Conservation (phyloP, 108 stramenopile species). For the Pseudonitzschia multiseries region DNA sequence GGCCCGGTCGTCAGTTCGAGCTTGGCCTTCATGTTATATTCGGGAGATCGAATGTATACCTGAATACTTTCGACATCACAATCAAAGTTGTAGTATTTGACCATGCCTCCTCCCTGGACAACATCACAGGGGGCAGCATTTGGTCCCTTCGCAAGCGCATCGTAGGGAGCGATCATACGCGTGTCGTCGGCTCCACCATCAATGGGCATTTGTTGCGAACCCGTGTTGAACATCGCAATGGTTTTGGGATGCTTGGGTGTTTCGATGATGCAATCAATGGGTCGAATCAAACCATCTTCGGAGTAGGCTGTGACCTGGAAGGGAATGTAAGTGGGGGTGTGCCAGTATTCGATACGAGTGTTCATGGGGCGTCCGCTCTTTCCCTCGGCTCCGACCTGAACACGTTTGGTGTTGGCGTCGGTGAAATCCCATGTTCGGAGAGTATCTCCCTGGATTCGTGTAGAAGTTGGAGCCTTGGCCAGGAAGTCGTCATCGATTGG, state of each 20-base stretch:
- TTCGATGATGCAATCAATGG: constrained; percentile 14
- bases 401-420: background rate
- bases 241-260: constrained; percentile 17
- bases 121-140: background rate
- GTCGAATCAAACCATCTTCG: constrained; percentile 11
- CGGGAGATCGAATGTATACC: constrained; percentile 6
- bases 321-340: constrained; percentile 11
- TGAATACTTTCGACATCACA: background rate
- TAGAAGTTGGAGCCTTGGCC: background rate
- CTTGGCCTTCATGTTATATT: constrained; percentile 15
- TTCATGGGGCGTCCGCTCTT: constrained; percentile 6
- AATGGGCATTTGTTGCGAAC: constrained; percentile 13
- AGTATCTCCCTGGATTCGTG: constrained; percentile 10
- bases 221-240: constrained; percentile 9
- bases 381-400: constrained; percentile 6
- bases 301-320: constrained; percentile 16
- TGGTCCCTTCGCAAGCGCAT: constrained; percentile 3
- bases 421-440: constrained; percentile 9
- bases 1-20: constrained; percentile 13
- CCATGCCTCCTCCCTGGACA: constrained; percentile 12
- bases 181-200: background rate
- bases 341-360: constrained; percentile 7
- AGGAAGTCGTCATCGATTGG: constrained; percentile 1
- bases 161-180: constrained; percentile 6
- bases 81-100: constrained; percentile 14